These are phyloP conservation scores for Moelleriella libera DNA, from an alignment of 2,329 filamentous ascomycete genomes.

Conservation along the genomic window DNA sequence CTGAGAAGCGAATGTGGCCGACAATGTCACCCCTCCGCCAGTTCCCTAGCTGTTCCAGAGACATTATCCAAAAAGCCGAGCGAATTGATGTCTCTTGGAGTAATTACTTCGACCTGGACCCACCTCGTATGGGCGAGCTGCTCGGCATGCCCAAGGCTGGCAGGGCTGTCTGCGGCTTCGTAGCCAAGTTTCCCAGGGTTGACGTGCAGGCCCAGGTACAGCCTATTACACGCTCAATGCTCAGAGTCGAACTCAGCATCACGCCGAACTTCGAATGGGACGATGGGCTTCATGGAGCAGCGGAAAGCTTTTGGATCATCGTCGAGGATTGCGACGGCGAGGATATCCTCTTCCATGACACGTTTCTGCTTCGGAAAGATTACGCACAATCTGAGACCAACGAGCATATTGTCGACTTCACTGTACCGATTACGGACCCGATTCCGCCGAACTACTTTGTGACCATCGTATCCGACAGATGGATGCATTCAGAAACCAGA, in stretches of 20 bases:
- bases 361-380: conserved; percentile 80
- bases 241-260: conserved; percentile 79
- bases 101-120: conserved; percentile 91
- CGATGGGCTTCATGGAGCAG: conserved; percentile 69
- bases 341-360: conserved; percentile 87
- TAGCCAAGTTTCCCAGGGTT: conserved; percentile 84
- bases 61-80: conserved; percentile 85
- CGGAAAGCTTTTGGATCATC: conserved; percentile 93
- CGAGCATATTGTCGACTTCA: conserved; percentile 92
- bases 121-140: conserved; percentile 89
- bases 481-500: conserved; percentile 97
- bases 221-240: conserved; percentile 85
- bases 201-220: conserved; percentile 90
- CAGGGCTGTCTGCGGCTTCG: conserved; percentile 68
- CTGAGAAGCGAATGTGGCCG: conserved; percentile 98
- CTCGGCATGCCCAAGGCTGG: conserved; percentile 83
- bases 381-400: conserved; percentile 77
- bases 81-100: conserved; percentile 87
- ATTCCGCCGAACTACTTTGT: conserved; percentile 99
- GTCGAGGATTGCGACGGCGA: conserved; percentile 97
- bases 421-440: conserved; percentile 88
- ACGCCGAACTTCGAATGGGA: conserved; percentile 96
- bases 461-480: conserved; percentile 83
- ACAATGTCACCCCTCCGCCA: conserved; percentile 94
- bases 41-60: conserved; percentile 67